phyloP scores from a whole-genome alignment of 345 rosid species.

The Combretum micranthum region DNA sequence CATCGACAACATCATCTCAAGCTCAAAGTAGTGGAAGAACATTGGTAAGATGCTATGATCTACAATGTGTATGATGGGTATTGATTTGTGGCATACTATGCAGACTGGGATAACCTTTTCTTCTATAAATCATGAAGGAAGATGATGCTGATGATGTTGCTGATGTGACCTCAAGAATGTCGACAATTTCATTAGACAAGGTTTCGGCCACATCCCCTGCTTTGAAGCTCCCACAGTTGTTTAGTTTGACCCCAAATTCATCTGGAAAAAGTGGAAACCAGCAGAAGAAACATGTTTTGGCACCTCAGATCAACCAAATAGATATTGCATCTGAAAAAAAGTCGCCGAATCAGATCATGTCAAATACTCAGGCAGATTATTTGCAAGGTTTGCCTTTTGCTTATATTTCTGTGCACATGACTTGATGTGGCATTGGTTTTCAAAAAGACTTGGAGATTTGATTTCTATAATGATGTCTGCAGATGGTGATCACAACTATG shows the following conservation, averaged over 20 bases:
- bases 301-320: conserved; percentile 49
- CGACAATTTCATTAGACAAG: conserved; percentile 72
- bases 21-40: conserved; percentile 74
- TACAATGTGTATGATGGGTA: neutral
- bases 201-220: conserved; percentile 64
- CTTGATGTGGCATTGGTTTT: neutral
- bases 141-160: conserved; percentile 56
- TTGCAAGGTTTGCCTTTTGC: conserved; percentile 45
- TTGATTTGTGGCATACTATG: neutral
- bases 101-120: neutral
- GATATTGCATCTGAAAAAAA: conserved; percentile 55
- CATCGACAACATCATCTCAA: conserved; percentile 53
- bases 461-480: conserved; percentile 25
- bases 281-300: conserved; percentile 61
- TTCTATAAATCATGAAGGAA: conserved; percentile 43
- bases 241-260: conserved; percentile 85
- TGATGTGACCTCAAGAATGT: conserved; percentile 66
- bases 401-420: no score
- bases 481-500: conserved; percentile 58
- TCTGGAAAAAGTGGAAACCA: conserved; percentile 71
- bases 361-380: conserved; percentile 41
- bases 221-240: conserved; percentile 86
- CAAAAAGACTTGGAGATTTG: conserved; percentile 4
- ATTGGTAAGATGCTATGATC: conserved; percentile 35
- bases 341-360: conserved; percentile 41